These are phyloP conservation scores for Singerocomus inundabilis DNA, from an alignment of 1,284 basidiomycete genomes.

Conservation along the genomic window DNA sequence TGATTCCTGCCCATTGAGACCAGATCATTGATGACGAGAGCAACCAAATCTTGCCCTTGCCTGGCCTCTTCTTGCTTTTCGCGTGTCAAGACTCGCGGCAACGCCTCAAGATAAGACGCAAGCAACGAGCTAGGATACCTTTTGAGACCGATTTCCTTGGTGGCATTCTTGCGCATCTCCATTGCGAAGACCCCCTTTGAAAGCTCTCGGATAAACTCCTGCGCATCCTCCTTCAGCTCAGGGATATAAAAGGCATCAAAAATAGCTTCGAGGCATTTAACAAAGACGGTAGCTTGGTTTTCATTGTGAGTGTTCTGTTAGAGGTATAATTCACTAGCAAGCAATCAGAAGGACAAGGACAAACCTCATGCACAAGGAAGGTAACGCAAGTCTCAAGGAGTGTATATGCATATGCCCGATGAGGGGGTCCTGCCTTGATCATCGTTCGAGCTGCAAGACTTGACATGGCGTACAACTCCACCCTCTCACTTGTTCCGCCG, in stretches of 20 bases:
- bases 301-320: conserved; percentile 67
- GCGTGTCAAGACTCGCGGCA: conserved; percentile 69
- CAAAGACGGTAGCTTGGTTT: conserved; percentile 77
- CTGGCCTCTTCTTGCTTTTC: conserved; percentile 59
- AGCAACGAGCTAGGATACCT: conserved; percentile 63
- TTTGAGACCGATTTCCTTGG: conserved; percentile 52
- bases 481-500: conserved; percentile 62
- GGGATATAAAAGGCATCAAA: conserved; percentile 76
- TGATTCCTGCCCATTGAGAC: conserved; percentile 51
- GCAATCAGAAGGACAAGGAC: conserved; percentile 4
- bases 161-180: conserved; percentile 59
- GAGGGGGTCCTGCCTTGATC: conserved; percentile 48
- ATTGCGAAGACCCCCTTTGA: conserved; percentile 66
- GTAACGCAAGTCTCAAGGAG: conserved; percentile 77
- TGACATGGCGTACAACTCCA: conserved; percentile 76
- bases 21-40: conserved; percentile 67
- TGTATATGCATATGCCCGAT: conserved; percentile 71
- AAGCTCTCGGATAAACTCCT: conserved; percentile 65
- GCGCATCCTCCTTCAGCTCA: conserved; percentile 70
- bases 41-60: conserved; percentile 60
- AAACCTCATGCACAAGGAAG: conserved; percentile 75
- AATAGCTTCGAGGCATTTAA: conserved; percentile 70
- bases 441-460: conserved; percentile 71
- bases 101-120: conserved; percentile 73
- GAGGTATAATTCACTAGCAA: conserved; percentile 3